Percentiles rank a stretch among this genome's conserved stretches.
phyloP scores from a whole-genome alignment of 768 basidiomycete genomes.

The Fibroporia radiculosa region DNA sequence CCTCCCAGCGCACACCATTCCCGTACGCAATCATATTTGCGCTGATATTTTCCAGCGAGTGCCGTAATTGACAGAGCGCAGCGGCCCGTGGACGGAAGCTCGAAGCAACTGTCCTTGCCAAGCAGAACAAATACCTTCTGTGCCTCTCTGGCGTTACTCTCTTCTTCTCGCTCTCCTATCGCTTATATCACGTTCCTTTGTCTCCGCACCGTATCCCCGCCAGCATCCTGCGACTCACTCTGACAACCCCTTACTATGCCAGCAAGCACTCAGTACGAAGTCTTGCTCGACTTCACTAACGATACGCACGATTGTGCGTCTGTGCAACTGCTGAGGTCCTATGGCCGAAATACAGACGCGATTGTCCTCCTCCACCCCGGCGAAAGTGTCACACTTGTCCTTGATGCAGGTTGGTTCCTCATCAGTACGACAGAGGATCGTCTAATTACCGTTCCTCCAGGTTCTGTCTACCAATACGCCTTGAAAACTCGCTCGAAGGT shows the following conservation, averaged over 20 bases:
- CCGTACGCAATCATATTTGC: too few species aligned
- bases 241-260: slow-evolving; percentile 39
- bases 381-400: slow-evolving; percentile 57
- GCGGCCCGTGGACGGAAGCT: slow-evolving; percentile 21
- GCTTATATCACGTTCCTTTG: slow-evolving; percentile 11
- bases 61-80: slow-evolving; percentile 16
- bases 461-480: slow-evolving; percentile 60
- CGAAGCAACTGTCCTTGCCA: slow-evolving; percentile 16
- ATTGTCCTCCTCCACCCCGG: slow-evolving; percentile 52
- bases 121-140: slow-evolving; percentile 14
- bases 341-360: slow-evolving; percentile 46
- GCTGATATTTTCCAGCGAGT: too few species aligned
- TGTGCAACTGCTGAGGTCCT: slow-evolving; percentile 57
- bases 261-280: slow-evolving; percentile 53
- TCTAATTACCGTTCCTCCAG: slow-evolving; percentile 22
- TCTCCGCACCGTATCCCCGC: slow-evolving; percentile 12
- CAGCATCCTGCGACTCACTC: slow-evolving; percentile 8
- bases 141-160: slow-evolving; percentile 19
- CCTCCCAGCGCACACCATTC: too few species aligned
- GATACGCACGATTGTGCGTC: slow-evolving; percentile 59
- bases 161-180: slow-evolving; percentile 23
- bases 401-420: slow-evolving; percentile 39
- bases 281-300: slow-evolving; percentile 62
- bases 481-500: slow-evolving; percentile 59
- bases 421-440: neutral